Evolutionary conservation across 1,284 basidiomycete species (phyloP), one percentile per base, ranked within the genome.

Genomic region (Chiua sp.): DNA sequence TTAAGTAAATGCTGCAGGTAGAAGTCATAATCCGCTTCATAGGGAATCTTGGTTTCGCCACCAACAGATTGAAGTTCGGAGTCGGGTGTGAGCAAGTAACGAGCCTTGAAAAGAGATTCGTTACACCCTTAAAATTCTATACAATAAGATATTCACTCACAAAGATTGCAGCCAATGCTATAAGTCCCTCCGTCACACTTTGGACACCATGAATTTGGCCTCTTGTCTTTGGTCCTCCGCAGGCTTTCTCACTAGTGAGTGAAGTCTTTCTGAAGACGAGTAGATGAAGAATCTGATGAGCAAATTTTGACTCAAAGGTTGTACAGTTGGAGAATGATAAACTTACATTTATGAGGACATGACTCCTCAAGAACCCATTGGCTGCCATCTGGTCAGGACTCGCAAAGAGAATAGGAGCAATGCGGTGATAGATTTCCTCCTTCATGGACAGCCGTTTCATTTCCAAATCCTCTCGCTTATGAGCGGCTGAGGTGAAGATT

Each of bases 11-110:
- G 35, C 16, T 49, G 8, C 1, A 61, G 20, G 37, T 61, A 59
- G n/a, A 63, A 62, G 30, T 63, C 10, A 1, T 55, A 63, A n/a
- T 63, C 55, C 0, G 1, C 47, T 46, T 62, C 11, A 12, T 63
- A 63, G 2, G 33, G 47, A 8, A 63, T 63, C 33, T 50, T 55
- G 0, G 44, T 61, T 20, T 48, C 20, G 13, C 10, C 23, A 2
- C 55, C 53, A 5, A 51, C 8, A 5, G 55, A 18, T 12, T 39
- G 49, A 13, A 63, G 61, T n/a, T 63, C 39, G 7, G 48, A 3
- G 12, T 63, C 53, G 5, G 49, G 37, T 1, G 30, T 22, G 3
- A 63, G 26, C 26, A 61, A 26, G 39, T 57, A 62, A n/a, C n/a
- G 13, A 7, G 49, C 59, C 53, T 59, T 23, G 7, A 50, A 7